Evolutionary conservation across 805 yeast species (phyloP), one percentile per base, ranked within the genome.

Genomic region (Trichomonascus vanleenenianus): DNA sequence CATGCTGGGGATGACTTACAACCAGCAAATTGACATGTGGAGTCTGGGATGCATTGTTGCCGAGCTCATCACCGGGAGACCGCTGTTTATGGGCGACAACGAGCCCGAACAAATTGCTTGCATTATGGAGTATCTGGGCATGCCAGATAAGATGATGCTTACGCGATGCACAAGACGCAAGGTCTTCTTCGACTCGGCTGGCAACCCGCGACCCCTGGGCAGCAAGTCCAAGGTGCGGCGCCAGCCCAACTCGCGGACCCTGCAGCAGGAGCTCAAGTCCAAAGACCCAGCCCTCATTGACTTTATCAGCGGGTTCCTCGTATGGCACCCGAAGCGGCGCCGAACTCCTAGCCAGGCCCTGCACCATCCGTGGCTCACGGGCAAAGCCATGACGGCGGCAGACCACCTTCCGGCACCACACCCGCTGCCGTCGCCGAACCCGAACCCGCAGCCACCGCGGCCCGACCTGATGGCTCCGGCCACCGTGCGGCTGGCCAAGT

Each of bases 31-130:
- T 48, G 99, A 93, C 64, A 83, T 89, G 57, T 93, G 99, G 99
- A 96, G 97, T 14, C 71, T 91, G 49, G 99, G 97, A 1, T 91
- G 98, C 69, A 96, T 93, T 31, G 68, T 93, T 49, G 96, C 97
- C 11, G 98, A 93, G 66, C 81, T 93, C 85, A 73, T 83, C 46
- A 74, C 88, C 51, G 97, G 97, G 12, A 81, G 79, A 60, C 95
- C 97, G 1, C 79, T 93, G n/a, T 93, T 93, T 69, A 96, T 89
- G 65, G 97, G 98, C 39, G 85, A 81, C 56, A 83, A 85, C 50
- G 95, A 96, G 43, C 76, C 82, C 60, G 74, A 86, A 51, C 98
- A 93, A 65, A 71, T 93, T 51, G 81, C 91, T 53, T 95, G 91
- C 60, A 88, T 93, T 50, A 81, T 95, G 33, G 88, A 91, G 64